A percentile compares a stretch with the other conserved stretches of the same genome.
phyloP scores from a whole-genome alignment of 495 filamentous ascomycete species.

The Penicillium manginii region DNA sequence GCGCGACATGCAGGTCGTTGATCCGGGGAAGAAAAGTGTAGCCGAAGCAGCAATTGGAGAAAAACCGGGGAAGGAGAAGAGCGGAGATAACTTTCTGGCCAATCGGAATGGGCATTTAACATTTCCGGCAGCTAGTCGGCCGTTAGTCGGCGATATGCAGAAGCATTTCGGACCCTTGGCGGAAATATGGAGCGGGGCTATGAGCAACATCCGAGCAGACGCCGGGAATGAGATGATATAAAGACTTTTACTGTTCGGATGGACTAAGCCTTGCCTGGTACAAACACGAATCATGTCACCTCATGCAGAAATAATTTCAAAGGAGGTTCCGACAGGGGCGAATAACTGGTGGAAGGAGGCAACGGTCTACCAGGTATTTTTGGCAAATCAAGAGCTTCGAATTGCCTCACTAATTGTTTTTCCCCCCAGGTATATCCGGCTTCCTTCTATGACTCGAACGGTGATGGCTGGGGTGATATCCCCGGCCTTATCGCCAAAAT shows the following conservation, averaged over 20 bases:
- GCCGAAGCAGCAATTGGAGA: slow-evolving; percentile 7
- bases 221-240: neutral
- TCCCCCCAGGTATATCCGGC: slow-evolving; percentile 21
- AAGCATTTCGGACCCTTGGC: slow-evolving; percentile 11
- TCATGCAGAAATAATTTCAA: slow-evolving; percentile 7
- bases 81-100: slow-evolving; percentile 1
- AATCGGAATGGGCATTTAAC: slow-evolving; percentile 1
- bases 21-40: slow-evolving; percentile 17
- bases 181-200: slow-evolving; percentile 1
- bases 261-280: neutral
- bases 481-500: slow-evolving; percentile 58
- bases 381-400: slow-evolving; percentile 27
- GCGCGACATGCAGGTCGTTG: slow-evolving; percentile 1
- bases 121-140: slow-evolving; percentile 15
- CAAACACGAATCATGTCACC: slow-evolving; percentile 15
- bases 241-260: neutral
- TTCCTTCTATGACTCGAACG: slow-evolving; percentile 58
- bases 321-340: slow-evolving; percentile 19
- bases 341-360: slow-evolving; percentile 47
- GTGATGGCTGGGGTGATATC: slow-evolving; percentile 62
- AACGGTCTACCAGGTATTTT: slow-evolving; percentile 51
- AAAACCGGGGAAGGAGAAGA: slow-evolving; percentile 12
- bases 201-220: neutral
- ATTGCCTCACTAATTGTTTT: neutral
- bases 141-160: slow-evolving; percentile 6